phyloP scores from a whole-genome alignment of 805 yeast genomes.

The Pichia nanzhaoensis region DNA sequence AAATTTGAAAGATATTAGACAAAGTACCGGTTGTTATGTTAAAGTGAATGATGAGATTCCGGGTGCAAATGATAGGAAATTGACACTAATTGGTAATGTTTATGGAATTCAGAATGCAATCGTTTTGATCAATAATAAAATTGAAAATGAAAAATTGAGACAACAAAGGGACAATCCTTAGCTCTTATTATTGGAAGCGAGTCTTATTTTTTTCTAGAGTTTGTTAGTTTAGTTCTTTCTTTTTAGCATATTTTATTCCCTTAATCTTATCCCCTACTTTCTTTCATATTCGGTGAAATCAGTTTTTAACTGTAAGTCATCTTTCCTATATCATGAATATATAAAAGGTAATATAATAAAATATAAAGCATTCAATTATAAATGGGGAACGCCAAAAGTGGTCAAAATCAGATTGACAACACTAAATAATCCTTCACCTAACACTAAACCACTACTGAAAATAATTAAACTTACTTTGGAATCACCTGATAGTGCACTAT shows the following conservation, averaged over 20 bases:
- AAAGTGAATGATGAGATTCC: constrained; percentile 56
- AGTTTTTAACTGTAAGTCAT: too few species aligned
- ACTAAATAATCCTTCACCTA: constrained; percentile 91
- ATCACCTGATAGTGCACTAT: not conserved
- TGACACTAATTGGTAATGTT: constrained; percentile 62
- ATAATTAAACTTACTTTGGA: constrained; percentile 71
- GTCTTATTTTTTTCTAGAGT: not conserved
- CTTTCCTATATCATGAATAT: too few species aligned
- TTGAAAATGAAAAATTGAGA: constrained; percentile 51
- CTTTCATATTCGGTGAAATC: too few species aligned
- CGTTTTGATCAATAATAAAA: constrained; percentile 62
- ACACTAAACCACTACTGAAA: constrained; percentile 82
- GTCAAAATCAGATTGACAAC: constrained; percentile 75
- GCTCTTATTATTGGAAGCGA: too few species aligned
- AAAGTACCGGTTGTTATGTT: constrained; percentile 68
- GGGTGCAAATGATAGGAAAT: constrained; percentile 51
- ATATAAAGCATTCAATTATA: constrained; percentile 18
- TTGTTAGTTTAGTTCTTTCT: constrained; percentile 3
- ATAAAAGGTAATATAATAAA: too few species aligned
- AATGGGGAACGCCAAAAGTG: constrained; percentile 58
- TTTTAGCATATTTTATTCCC: not conserved
- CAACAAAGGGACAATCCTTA: constrained; percentile 20
- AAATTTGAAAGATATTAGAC: constrained; percentile 70
- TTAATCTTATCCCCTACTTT: too few species aligned
- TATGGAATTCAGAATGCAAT: constrained; percentile 68